These are phyloP conservation scores for Fusarium guadeloupense DNA, from an alignment of 2,329 filamentous ascomycete genomes.

Conservation along the genomic window DNA sequence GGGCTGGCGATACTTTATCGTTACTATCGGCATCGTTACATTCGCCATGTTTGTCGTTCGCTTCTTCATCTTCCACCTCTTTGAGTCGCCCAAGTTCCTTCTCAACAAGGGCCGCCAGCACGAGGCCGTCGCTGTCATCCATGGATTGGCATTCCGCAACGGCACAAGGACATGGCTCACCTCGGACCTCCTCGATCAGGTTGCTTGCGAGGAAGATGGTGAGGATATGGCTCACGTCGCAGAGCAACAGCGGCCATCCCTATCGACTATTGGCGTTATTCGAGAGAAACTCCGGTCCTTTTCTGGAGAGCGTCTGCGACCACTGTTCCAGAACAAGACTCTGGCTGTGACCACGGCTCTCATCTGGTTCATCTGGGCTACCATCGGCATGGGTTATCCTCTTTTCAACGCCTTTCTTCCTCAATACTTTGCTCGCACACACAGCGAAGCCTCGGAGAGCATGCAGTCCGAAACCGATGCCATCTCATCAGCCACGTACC, in stretches of 20 bases:
- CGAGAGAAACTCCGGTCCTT: slow-evolving; percentile 71
- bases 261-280: slow-evolving; percentile 54
- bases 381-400: slow-evolving; percentile 86
- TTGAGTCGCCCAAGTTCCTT: slow-evolving; percentile 87
- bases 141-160: slow-evolving; percentile 80
- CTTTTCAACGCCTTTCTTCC: slow-evolving; percentile 93
- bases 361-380: slow-evolving; percentile 83
- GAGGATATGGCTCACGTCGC: slow-evolving; percentile 36
- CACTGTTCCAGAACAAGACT: slow-evolving; percentile 68
- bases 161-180: slow-evolving; percentile 78
- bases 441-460: slow-evolving; percentile 48
- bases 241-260: slow-evolving; percentile 14
- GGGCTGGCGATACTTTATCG: slow-evolving; percentile 80
- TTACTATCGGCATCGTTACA: slow-evolving; percentile 76
- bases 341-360: slow-evolving; percentile 62
- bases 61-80: slow-evolving; percentile 82
- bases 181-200: slow-evolving; percentile 69
- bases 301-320: slow-evolving; percentile 71
- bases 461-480: slow-evolving; percentile 46
- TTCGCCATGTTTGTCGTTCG: slow-evolving; percentile 81
- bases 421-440: slow-evolving; percentile 75
- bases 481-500: slow-evolving; percentile 68
- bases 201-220: slow-evolving; percentile 56
- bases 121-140: slow-evolving; percentile 82
- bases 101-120: slow-evolving; percentile 78